Percentiles rank a stretch among this genome's conserved stretches.
Conservation (phyloP, 805 yeast genomes). For the Metschnikowia borealis region DNA sequence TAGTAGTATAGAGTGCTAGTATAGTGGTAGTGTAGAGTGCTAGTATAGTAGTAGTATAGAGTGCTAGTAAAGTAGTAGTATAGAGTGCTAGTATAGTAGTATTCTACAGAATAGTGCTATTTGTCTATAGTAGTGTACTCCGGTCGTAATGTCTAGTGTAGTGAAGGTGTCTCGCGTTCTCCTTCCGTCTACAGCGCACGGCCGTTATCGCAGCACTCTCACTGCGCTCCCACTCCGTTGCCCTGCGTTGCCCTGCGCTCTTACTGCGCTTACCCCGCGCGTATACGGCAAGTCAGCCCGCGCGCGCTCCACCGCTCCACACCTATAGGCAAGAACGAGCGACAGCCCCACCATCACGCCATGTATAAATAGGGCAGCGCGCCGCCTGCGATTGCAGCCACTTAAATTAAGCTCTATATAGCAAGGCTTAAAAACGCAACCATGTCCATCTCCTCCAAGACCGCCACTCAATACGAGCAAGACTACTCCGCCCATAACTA, state of each 20-base stretch:
- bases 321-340: constrained; percentile 22
- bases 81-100: no score
- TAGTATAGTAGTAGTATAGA: no score
- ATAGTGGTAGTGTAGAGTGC: no score
- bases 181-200: background rate
- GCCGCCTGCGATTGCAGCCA: background rate
- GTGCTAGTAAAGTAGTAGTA: no score
- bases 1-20: no score
- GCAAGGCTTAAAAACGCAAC: background rate
- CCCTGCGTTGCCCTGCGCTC: no score
- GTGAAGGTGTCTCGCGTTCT: background rate
- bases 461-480: constrained; percentile 66
- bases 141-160: no score
- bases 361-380: constrained; percentile 7
- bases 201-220: no score
- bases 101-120: no score
- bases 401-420: no score
- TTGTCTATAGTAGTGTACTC: no score
- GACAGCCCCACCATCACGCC: constrained; percentile 10
- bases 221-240: no score
- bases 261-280: background rate
- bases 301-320: constrained; percentile 2
- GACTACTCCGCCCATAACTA: constrained; percentile 93
- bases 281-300: constrained; percentile 15
- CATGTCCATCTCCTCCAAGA: constrained; percentile 49